Conservation (phyloP, 2,329 filamentous ascomycete species). For the Colletotrichum sp. region DNA sequence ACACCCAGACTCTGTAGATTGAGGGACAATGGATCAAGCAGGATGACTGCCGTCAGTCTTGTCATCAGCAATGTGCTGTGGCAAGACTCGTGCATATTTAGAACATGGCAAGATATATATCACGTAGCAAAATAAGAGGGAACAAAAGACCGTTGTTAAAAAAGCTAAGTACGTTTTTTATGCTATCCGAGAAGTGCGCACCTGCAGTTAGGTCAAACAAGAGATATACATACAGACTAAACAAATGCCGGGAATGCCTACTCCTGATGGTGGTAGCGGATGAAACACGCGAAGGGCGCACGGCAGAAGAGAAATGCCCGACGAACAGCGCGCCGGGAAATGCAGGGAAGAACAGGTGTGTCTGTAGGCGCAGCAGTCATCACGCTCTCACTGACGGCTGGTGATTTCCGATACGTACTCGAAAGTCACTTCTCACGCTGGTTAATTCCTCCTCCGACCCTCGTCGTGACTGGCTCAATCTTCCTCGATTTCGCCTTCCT, state of each 20-base stretch:
- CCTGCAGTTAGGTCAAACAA: constrained; percentile 2
- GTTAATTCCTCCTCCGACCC: neutral
- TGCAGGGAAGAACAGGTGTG: neutral
- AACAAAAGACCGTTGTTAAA: constrained; percentile 1
- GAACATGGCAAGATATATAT: neutral
- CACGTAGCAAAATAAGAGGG: neutral
- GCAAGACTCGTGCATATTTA: constrained; percentile 27
- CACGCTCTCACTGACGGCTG: constrained; percentile 26
- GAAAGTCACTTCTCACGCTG: neutral
- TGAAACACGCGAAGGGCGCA: neutral
- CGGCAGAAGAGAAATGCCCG: neutral
- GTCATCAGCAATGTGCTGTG: constrained; percentile 37
- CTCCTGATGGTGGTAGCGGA: neutral
- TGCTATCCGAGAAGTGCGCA: neutral
- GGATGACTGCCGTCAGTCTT: constrained; percentile 62
- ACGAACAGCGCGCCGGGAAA: neutral
- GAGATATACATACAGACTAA: constrained; percentile 18
- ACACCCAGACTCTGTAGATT: constrained; percentile 44
- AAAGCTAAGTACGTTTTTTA: neutral
- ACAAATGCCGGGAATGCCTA: neutral
- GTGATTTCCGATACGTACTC: constrained; percentile 38
- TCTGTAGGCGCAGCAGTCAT: constrained; percentile 22
- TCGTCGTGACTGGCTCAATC: constrained; percentile 44
- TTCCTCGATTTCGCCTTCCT: constrained; percentile 98
- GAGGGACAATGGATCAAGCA: constrained; percentile 67